Conservation (phyloP, 1,139 yeast genomes). For the Williopsis jadinii region DNA sequence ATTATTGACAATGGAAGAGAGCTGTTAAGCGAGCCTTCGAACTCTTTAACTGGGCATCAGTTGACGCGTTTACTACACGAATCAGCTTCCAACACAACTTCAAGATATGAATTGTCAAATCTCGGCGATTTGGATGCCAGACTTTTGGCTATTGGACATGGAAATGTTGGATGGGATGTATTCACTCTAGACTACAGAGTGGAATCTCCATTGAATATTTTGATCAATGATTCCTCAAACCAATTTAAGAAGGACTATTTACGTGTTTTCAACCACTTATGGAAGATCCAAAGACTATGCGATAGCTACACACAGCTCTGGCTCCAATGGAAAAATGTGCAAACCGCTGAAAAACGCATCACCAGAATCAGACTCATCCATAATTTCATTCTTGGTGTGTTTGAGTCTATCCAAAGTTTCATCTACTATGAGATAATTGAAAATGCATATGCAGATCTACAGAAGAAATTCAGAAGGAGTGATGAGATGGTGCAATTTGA, state of each 20-base stretch:
- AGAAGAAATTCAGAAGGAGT: constrained; percentile 1
- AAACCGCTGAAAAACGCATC: constrained; percentile 25
- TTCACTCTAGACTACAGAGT: constrained; percentile 81
- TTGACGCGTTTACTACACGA: constrained; percentile 60
- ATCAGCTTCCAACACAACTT: constrained; percentile 59
- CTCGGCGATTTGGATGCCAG: constrained; percentile 73
- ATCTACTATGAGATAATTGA: constrained; percentile 45
- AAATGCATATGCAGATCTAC: constrained; percentile 29
- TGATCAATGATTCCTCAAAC: constrained; percentile 34
- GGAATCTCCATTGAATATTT: constrained; percentile 44
- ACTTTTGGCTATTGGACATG: constrained; percentile 62
- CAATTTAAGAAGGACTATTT: constrained; percentile 55
- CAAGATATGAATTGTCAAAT: constrained; percentile 35
- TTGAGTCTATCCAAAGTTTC: constrained; percentile 36
- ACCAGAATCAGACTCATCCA: constrained; percentile 40
- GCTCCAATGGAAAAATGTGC: constrained; percentile 20
- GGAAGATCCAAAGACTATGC: constrained; percentile 67
- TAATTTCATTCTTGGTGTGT: constrained; percentile 38
- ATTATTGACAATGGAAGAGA: constrained; percentile 51
- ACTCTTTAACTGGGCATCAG: constrained; percentile 55
- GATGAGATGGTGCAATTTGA: constrained; percentile 2
- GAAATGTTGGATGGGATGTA: constrained; percentile 83
- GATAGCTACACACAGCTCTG: constrained; percentile 44
- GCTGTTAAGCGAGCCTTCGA: constrained; percentile 55
- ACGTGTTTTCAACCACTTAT: constrained; percentile 76